phyloP scores from a whole-genome alignment of 1,139 yeast species.

The Saccharomyces hybrid region DNA sequence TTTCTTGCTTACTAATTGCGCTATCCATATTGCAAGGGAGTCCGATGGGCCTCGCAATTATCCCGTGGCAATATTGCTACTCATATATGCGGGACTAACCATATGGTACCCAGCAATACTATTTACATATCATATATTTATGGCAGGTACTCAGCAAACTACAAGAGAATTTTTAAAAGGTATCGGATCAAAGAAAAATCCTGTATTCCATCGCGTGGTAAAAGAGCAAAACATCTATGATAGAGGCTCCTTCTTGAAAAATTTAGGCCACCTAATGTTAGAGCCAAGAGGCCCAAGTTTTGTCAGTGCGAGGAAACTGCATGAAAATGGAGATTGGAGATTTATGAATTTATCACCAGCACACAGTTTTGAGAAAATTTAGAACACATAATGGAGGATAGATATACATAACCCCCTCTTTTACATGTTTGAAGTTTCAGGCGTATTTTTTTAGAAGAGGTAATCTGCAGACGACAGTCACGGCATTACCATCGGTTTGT shows the following conservation, averaged over 20 bases:
- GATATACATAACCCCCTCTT: not conserved
- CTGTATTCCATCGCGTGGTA: conserved; percentile 23
- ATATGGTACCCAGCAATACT: conserved; percentile 54
- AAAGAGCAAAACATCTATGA: no score
- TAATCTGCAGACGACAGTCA: no score
- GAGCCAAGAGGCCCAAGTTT: conserved; percentile 42
- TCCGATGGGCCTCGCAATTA: conserved; percentile 11
- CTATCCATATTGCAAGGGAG: no score
- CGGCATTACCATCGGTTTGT: no score
- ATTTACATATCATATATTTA: conserved; percentile 45
- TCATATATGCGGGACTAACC: no score
- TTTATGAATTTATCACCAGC: conserved; percentile 26
- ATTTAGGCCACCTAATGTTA: conserved; percentile 44
- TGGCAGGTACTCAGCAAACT: conserved; percentile 55
- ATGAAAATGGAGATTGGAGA: conserved; percentile 40
- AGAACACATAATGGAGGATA: not conserved
- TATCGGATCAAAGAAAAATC: conserved; percentile 29
- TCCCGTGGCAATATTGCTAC: no score
- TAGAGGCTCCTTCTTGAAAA: conserved; percentile 34
- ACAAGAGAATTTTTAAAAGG: conserved; percentile 57
- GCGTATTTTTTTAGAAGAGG: no score
- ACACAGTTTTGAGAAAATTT: conserved; percentile 8
- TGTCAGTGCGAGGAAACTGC: conserved; percentile 35
- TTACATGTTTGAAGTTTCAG: no score
- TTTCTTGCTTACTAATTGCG: no score